Conservation (phyloP, 2,329 filamentous ascomycete genomes). For the Phaeomoniella chlamydospora region DNA sequence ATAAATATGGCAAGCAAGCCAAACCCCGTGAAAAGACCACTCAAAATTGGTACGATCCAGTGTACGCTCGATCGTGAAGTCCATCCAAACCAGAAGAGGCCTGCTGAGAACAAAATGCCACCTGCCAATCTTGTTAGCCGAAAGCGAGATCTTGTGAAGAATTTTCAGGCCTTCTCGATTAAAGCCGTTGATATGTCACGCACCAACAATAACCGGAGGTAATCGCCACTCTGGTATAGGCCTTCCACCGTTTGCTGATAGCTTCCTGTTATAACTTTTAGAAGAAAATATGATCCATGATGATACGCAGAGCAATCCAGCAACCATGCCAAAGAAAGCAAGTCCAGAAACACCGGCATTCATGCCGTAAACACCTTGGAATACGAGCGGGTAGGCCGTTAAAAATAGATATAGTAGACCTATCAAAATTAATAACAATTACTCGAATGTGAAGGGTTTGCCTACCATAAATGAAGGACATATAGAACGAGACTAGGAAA, state of each 20-base stretch:
- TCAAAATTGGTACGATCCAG: constrained; percentile 20
- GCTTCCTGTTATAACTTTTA: constrained; percentile 14
- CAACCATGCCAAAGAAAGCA: constrained; percentile 15
- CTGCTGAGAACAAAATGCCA: constrained; percentile 9
- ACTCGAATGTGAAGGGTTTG: not conserved
- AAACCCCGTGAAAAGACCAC: constrained; percentile 17
- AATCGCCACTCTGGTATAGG: constrained; percentile 19
- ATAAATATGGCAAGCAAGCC: constrained; percentile 17
- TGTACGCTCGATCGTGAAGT: constrained; percentile 17
- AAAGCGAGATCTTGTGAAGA: constrained; percentile 15
- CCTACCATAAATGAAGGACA: constrained; percentile 16
- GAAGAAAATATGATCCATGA: constrained; percentile 14
- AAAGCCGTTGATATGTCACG: too few species aligned
- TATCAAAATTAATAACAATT: constrained; percentile 1
- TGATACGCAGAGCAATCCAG: constrained; percentile 16
- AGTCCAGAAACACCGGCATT: constrained; percentile 13
- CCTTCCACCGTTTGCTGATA: constrained; percentile 15
- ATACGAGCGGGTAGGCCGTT: constrained; percentile 15
- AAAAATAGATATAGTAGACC: constrained; percentile 14
- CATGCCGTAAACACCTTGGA: constrained; percentile 16
- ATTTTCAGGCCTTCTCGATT: constrained; percentile 18
- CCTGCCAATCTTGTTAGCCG: not conserved
- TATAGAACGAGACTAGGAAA: constrained; percentile 16
- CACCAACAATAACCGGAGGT: constrained; percentile 16
- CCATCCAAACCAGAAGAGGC: constrained; percentile 18